These are phyloP conservation scores for Picea abies DNA, from an alignment of 83 land plant genomes.

Conservation along the genomic window DNA sequence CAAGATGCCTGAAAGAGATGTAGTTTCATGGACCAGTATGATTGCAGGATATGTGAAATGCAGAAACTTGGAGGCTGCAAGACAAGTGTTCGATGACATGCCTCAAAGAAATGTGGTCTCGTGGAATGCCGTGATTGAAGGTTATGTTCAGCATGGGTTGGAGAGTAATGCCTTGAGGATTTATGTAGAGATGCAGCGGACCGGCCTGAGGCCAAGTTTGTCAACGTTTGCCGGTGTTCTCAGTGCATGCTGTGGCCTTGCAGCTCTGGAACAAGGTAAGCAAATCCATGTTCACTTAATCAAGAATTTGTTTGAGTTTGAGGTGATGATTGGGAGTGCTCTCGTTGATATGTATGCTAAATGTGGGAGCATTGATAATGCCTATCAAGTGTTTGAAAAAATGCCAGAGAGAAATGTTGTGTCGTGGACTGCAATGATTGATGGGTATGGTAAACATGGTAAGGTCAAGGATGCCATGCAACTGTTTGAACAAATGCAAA, in stretches of 20 bases:
- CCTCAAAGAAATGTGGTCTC: constrained; percentile 16
- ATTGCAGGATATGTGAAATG: constrained; percentile 30
- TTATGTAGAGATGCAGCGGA: constrained; percentile 49
- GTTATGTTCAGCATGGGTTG: constrained; percentile 38
- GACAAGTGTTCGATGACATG: constrained; percentile 23
- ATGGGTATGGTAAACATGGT: constrained; percentile 19
- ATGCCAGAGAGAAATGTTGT: constrained; percentile 44
- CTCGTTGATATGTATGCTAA: constrained; percentile 60
- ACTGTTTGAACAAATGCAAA: background rate
- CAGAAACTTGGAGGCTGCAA: constrained; percentile 20
- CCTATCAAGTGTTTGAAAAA: constrained; percentile 47
- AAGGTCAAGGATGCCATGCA: background rate
- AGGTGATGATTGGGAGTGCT: constrained; percentile 55
- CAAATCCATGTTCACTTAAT: constrained; percentile 34
- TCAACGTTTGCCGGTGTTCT: constrained; percentile 51
- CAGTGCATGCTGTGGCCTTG: constrained; percentile 44
- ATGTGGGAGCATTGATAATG: constrained; percentile 36
- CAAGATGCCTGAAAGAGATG: no score
- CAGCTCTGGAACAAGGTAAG: constrained; percentile 28
- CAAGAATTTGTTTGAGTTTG: constrained; percentile 34
- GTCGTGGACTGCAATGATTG: constrained; percentile 72
- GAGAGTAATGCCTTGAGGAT: constrained; percentile 41
- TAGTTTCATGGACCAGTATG: no score
- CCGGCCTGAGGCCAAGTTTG: constrained; percentile 37
- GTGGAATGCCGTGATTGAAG: constrained; percentile 68